Evolutionary conservation across 192 early-diverging fungal genomes (phyloP), one percentile per base, ranked within the genome.

Genomic region (Rhizophagus sp.): DNA sequence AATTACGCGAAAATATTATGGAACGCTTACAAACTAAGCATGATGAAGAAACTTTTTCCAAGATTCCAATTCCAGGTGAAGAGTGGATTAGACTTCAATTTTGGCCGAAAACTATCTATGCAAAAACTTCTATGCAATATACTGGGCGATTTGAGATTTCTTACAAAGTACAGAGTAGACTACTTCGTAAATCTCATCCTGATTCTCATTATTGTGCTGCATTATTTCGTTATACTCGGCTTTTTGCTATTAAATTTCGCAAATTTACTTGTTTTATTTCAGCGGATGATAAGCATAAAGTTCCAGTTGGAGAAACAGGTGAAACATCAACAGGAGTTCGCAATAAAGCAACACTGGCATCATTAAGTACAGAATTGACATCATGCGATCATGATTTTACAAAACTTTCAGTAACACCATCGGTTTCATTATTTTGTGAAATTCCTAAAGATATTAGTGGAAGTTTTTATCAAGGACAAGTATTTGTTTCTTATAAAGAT

Each of bases 401-500:
- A 2, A 65, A 49, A 49, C 47, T 49, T 49, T 49, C 47, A 11
- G 47, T 49, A 65, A 65, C 25, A 65, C 27, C 24, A 65, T 65
- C 25, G 2, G 2, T 65, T 49, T 49, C 11, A 27, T 64, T 64
- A 27, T 64, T 64, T 64, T 27, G n/a, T 12, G n/a, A n/a, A 27
- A 65, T 65, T 65, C 30, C 25, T 25, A 30, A 30, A 30, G 27
- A 30, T 30, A 30, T 30, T 30, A 30, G 10, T 25, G 24, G 63
- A 65, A 27, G 10, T 27, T 65, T 65, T 65, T 65, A 65, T 65
- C 7, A 65, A 27, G 24, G 63, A 9, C 63, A 65, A 65, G 63
- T 65, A 25, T 65, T 30, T 65, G 63, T 65, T 12, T 65, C 63
- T 11, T 65, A 65, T 24, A 65, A 65, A 65, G 24, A 65, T 65